phyloP scores from a whole-genome alignment of 2,329 filamentous ascomycete species.

The Diaporthe citri region DNA sequence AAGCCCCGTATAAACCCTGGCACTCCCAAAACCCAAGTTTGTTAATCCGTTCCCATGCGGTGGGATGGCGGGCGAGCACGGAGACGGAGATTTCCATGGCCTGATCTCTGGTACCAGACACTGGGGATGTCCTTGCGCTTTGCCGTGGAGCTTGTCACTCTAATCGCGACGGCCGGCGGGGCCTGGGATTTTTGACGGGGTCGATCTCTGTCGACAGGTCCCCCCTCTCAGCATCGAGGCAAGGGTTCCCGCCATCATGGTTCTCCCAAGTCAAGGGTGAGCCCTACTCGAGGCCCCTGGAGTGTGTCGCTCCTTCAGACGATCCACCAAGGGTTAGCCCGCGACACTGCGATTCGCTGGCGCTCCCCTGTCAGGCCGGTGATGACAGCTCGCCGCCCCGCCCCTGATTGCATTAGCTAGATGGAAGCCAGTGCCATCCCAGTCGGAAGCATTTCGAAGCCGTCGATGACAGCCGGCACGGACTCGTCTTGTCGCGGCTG shows the following conservation, averaged over 20 bases:
- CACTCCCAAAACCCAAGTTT: neutral
- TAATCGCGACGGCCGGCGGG: constrained; percentile 34
- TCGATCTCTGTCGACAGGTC: constrained; percentile 30
- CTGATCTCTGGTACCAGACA: constrained; percentile 22
- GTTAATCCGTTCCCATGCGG: constrained; percentile 3
- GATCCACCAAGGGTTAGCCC: constrained; percentile 2
- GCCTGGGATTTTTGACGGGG: constrained; percentile 13
- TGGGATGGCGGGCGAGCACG: constrained; percentile 19
- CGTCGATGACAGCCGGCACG: constrained; percentile 38
- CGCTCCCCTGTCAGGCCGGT: constrained; percentile 35
- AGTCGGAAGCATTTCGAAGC: constrained; percentile 31
- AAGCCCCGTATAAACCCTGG: constrained; percentile 14
- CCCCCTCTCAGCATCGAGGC: constrained; percentile 27
- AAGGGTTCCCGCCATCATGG: constrained; percentile 33
- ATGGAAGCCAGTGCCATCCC: constrained; percentile 31
- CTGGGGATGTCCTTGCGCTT: constrained; percentile 12
- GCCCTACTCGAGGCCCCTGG: constrained; percentile 20
- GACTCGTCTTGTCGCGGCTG: constrained; percentile 30
- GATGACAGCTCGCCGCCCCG: constrained; percentile 38
- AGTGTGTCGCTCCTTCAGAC: constrained; percentile 24
- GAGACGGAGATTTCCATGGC: constrained; percentile 29
- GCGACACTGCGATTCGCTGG: constrained; percentile 33
- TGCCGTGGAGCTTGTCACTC: constrained; percentile 36
- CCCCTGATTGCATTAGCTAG: constrained; percentile 38
- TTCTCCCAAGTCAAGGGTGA: constrained; percentile 23